phyloP scores from a whole-genome alignment of 2,329 filamentous ascomycete genomes.

The Hypomyces perniciosus region DNA sequence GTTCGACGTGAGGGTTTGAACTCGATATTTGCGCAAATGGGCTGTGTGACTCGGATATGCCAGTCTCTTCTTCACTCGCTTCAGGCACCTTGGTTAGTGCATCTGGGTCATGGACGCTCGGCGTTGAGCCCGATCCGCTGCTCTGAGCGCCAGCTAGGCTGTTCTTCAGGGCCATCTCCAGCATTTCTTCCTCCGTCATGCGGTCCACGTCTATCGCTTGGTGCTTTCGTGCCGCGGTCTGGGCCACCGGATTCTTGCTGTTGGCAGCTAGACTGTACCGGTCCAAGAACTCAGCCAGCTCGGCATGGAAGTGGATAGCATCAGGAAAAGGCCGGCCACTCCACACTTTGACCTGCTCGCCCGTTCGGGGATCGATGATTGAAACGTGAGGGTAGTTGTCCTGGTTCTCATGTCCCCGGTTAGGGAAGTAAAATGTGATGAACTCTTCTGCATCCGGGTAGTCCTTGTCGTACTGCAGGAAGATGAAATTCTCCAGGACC shows the following conservation, averaged over 20 bases:
- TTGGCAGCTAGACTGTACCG: conserved; percentile 84
- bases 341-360: conserved; percentile 97
- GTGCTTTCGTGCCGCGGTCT: conserved; percentile 52
- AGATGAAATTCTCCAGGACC: conserved; percentile 87
- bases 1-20: conserved; percentile 70
- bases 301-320: conserved; percentile 76
- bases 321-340: conserved; percentile 74
- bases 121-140: conserved; percentile 28
- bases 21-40: conserved; percentile 67
- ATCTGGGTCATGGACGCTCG: conserved; percentile 74
- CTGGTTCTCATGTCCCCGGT: conserved; percentile 65
- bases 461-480: conserved; percentile 88
- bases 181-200: conserved; percentile 96
- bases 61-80: conserved; percentile 27
- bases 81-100: conserved; percentile 64
- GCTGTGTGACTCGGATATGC: conserved; percentile 13
- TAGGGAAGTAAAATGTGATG: conserved; percentile 80
- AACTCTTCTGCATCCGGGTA: conserved; percentile 74
- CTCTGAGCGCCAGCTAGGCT: conserved; percentile 56
- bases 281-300: conserved; percentile 94
- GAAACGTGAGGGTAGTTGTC: conserved; percentile 94
- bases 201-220: conserved; percentile 70
- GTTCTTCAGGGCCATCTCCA: conserved; percentile 88
- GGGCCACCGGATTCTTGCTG: conserved; percentile 89
- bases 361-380: conserved; percentile 90